Percentiles rank a stretch among this genome's conserved stretches.
Evolutionary conservation across 495 filamentous ascomycete species (phyloP).

Genomic region (Delitschia confertaspora): DNA sequence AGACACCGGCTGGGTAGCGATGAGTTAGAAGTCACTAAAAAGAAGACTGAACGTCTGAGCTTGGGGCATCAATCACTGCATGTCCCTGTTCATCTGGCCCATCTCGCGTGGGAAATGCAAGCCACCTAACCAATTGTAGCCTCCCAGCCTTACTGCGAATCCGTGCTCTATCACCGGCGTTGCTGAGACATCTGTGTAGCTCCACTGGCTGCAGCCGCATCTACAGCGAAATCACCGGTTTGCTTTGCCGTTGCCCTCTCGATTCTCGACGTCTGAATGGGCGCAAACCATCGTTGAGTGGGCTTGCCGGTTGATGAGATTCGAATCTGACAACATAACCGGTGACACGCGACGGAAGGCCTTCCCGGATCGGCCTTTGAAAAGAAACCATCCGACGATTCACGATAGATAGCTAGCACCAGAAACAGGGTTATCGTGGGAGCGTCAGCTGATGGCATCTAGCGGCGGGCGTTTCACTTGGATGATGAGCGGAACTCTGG

Average conservation of each 20-base stretch:
- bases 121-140: slow-evolving; percentile 23
- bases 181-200: background rate
- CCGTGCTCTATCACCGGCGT: background rate
- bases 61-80: too few relatives aligned
- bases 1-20: too few relatives aligned
- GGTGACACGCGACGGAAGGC: slow-evolving; percentile 16
- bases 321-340: slow-evolving; percentile 18
- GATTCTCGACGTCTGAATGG: slow-evolving; percentile 4
- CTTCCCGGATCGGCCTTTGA: slow-evolving; percentile 4
- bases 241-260: slow-evolving; percentile 17
- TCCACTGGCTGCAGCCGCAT: background rate
- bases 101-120: slow-evolving; percentile 31
- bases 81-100: slow-evolving; percentile 20
- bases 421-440: too few relatives aligned
- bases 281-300: slow-evolving; percentile 8
- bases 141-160: slow-evolving; percentile 18
- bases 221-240: slow-evolving; percentile 17
- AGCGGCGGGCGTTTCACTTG: too few relatives aligned
- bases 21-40: slow-evolving; percentile 23
- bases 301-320: too few relatives aligned
- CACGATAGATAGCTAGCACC: too few relatives aligned
- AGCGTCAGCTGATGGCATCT: slow-evolving; percentile 16
- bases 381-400: slow-evolving; percentile 2
- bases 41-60: slow-evolving; percentile 24
- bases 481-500: too few relatives aligned